These are phyloP conservation scores for Fusarium humuli DNA, from an alignment of 2,329 filamentous ascomycete genomes.

Conservation along the genomic window DNA sequence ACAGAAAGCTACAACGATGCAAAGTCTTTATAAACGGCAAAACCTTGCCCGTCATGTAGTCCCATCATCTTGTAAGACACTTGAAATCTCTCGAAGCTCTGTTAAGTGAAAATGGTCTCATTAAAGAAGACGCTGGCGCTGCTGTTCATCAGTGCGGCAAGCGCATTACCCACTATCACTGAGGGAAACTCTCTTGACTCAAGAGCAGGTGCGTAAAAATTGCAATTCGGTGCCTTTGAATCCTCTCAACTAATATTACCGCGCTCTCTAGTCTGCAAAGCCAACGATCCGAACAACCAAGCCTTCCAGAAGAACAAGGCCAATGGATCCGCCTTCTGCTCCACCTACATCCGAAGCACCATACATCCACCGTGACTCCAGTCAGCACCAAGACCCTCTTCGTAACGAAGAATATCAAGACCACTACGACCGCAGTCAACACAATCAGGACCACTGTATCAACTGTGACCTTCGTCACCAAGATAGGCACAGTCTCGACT, in stretches of 20 bases:
- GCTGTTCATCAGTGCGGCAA: not conserved
- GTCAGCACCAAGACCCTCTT: not conserved
- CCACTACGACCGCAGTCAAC: no score
- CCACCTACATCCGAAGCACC: not conserved
- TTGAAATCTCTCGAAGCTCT: accelerated
- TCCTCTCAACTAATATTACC: not conserved
- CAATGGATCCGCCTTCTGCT: not conserved
- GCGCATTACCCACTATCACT: not conserved
- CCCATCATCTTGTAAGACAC: not conserved
- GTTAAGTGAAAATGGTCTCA: not conserved
- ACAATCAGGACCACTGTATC: not conserved
- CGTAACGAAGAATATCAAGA: not conserved
- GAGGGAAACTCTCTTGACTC: not conserved
- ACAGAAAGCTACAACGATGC: no score
- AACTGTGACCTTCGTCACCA: not conserved
- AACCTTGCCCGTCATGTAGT: not conserved
- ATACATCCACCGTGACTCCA: not conserved
- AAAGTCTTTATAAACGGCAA: no score
- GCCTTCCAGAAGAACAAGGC: not conserved
- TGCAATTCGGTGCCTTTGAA: accelerated
- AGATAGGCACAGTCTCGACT: not conserved
- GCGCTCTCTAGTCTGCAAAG: not conserved
- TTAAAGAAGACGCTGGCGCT: not conserved
- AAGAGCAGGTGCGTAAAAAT: not conserved
- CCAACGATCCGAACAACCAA: not conserved